Percentiles rank a stretch among this genome's conserved stretches.
These are phyloP conservation scores for Xanthoconium stramineum DNA, from an alignment of 768 basidiomycete species.

Conservation along the genomic window DNA sequence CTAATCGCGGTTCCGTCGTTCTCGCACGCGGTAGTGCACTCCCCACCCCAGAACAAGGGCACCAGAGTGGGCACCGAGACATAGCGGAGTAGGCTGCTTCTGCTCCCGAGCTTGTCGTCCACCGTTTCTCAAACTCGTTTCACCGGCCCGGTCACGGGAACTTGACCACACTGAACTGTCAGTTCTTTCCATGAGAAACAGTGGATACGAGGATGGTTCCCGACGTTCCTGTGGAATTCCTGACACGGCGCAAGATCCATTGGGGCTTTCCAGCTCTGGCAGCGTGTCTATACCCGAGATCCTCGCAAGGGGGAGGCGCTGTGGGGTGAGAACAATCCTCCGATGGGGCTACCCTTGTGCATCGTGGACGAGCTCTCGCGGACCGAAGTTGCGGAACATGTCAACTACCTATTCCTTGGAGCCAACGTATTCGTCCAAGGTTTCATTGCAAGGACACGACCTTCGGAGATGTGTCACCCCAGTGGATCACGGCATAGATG, in stretches of 20 bases:
- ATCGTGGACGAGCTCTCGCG: not conserved
- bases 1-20: not conserved
- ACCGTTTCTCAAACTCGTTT: not conserved
- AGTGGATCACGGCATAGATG: not conserved
- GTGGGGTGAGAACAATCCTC: slow-evolving; percentile 25
- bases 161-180: not conserved
- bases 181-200: slow-evolving; percentile 23
- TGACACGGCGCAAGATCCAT: slow-evolving; percentile 35
- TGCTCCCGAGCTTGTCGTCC: not conserved
- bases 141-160: not conserved
- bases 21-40: not conserved
- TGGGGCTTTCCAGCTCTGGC: slow-evolving; percentile 28
- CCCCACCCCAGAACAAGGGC: slow-evolving; percentile 19
- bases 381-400: not conserved
- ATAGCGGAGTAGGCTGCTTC: slow-evolving; percentile 36
- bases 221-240: slow-evolving; percentile 1
- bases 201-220: slow-evolving; percentile 18
- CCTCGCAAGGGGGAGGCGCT: slow-evolving; percentile 18
- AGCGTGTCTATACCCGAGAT: slow-evolving; percentile 16
- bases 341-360: slow-evolving; percentile 3
- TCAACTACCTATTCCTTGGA: slow-evolving; percentile 8
- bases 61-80: slow-evolving; percentile 9
- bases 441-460: slow-evolving; percentile 1
- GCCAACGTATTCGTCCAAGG: slow-evolving; percentile 13
- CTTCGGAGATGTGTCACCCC: slow-evolving; percentile 10